Conservation (phyloP, 176 grass and related monocot species). For the Raddia distichophylla region DNA sequence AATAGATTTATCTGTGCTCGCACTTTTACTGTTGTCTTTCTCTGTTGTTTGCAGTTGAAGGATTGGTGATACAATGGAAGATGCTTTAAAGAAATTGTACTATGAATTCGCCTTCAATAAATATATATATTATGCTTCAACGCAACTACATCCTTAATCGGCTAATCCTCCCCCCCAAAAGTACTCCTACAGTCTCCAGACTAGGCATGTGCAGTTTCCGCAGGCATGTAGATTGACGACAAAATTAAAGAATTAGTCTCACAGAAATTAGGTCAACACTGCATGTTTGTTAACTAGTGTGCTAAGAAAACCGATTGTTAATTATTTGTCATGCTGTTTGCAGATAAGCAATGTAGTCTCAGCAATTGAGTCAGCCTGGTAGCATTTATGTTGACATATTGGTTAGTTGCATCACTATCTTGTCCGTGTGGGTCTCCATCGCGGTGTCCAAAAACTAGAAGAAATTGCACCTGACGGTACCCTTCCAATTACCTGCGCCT, state of each 20-base stretch:
- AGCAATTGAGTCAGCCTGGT: constrained; percentile 4
- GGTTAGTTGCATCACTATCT: neutral
- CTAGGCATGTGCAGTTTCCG: neutral
- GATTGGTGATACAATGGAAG: constrained; percentile 12
- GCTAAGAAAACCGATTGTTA: neutral
- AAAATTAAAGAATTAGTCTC: neutral
- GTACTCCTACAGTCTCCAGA: neutral
- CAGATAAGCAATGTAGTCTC: neutral
- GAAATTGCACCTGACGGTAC: neutral
- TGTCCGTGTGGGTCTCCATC: no score
- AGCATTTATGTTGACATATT: neutral
- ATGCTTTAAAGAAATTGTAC: neutral
- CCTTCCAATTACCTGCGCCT: constrained; percentile 51
- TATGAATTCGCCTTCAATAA: neutral
- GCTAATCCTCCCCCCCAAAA: neutral
- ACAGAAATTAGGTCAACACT: neutral
- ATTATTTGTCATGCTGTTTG: constrained; percentile 1
- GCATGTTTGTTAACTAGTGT: neutral
- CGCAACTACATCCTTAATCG: neutral
- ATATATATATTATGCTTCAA: constrained; percentile 3
- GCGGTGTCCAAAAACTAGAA: neutral
- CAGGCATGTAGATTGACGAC: neutral
- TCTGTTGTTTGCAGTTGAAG: constrained; percentile 18
- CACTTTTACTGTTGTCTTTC: neutral
- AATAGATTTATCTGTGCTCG: neutral